Base-by-base conservation (phyloP, 2,329 filamentous ascomycete genomes). In the Colletotrichum agaves region DNA sequence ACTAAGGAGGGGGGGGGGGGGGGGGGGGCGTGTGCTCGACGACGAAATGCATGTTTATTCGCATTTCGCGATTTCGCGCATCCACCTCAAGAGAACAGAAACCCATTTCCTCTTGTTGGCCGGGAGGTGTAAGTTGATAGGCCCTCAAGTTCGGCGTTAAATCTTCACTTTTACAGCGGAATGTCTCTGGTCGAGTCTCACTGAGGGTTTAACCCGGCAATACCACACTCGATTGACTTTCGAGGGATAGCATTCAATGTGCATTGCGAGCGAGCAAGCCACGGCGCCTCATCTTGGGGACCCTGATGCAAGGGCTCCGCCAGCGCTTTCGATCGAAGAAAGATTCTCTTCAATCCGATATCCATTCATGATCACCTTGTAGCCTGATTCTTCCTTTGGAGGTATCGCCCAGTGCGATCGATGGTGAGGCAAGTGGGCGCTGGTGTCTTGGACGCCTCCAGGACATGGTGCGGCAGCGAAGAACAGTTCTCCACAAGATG, bases 391-490 rank as follows among this genome's bases (percentile, higher is more conserved):
- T 43, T 19, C 35, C 21, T 67, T 46, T 27, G 43, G 59, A 44
- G 57, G 17, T 50, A 33, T 44, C 58, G 44, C 49, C 33, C 63
- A 43, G 49, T n/a, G 8, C 12, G 15, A 41, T 43, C 31, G 37
- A 43, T 63, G 44, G 59, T 63, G 63, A 63, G 39, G 23, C 52
- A 39, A 53, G 21, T 10, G 47, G 55, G 37, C 60, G 64, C 60
- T 21, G 46, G 33, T 47, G 44, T 47, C 37, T 56, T 60, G 37
- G 43, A 44, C 52, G 43, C 44, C 46, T 39, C 37, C 37, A 12
- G 13, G 15, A 23, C 56, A 61, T 67, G 19, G 60, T 63, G 64
- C 64, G 64, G 46, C 64, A 46, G 21, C 60, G 49, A 53, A 41
- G 13, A 61, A 55, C 10, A n/a, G 17, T 37, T 31, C 47, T 39